Percentiles rank a stretch among this genome's conserved stretches.
These are phyloP conservation scores for Mucor sp. DNA, from an alignment of 371 early-diverging fungal genomes.

Conservation along the genomic window DNA sequence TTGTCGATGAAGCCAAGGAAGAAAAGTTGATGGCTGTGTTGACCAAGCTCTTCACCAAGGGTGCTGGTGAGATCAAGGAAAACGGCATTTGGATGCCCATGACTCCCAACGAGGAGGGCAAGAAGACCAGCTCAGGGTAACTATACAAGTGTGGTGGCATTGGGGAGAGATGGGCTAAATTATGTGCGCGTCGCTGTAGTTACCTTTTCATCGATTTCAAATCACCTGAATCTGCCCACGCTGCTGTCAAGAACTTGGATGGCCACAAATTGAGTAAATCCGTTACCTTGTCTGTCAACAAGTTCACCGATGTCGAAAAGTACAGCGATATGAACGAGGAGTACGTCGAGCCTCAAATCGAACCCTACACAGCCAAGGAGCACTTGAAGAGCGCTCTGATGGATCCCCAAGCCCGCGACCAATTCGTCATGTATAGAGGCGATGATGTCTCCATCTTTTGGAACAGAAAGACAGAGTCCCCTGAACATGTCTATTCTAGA, in stretches of 20 bases:
- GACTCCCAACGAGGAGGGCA: constrained; percentile 70
- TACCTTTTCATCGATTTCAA: constrained; percentile 94
- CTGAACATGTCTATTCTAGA: constrained; percentile 78
- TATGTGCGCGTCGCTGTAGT: constrained; percentile 40
- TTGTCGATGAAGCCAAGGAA: constrained; percentile 86
- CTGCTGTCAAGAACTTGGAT: constrained; percentile 79
- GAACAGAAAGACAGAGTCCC: constrained; percentile 87
- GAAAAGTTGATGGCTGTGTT: constrained; percentile 81
- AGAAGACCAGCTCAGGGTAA: constrained; percentile 82
- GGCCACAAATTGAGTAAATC: constrained; percentile 81
- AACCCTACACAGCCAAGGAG: constrained; percentile 79
- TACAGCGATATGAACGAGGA: constrained; percentile 76
- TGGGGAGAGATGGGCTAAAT: too few species aligned
- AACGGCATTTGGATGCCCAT: constrained; percentile 90
- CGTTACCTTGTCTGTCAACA: constrained; percentile 84
- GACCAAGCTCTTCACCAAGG: constrained; percentile 78
- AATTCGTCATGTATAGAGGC: constrained; percentile 86
- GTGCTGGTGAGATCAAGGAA: constrained; percentile 78
- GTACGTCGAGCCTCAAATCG: constrained; percentile 70
- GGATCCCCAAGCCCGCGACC: constrained; percentile 88
- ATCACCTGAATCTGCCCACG: constrained; percentile 80
- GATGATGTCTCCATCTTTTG: constrained; percentile 85
- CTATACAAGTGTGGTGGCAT: not conserved
- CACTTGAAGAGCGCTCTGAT: constrained; percentile 90
- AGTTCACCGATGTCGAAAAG: constrained; percentile 90